Base-by-base conservation (phyloP, 108 stramenopile genomes). In the Skeletonema grethae region DNA sequence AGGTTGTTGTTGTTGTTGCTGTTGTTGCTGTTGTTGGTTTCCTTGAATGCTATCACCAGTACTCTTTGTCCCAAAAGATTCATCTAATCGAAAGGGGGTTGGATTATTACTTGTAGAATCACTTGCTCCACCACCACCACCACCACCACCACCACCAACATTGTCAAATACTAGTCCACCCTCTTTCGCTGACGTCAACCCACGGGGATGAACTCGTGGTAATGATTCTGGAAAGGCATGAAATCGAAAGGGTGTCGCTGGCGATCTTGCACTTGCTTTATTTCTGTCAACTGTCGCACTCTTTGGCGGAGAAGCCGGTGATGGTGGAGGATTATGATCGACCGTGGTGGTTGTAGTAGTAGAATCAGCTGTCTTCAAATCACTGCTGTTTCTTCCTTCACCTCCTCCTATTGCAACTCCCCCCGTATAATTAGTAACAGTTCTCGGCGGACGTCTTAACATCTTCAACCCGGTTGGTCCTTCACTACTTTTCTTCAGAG, bases 151-250 rank as follows among this genome's bases (percentile, higher is more conserved):
- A 12, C 16, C 48, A 50, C 5, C 48, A 72, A 36, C 43, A 61
- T 22, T 53, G 50, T 53, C 50, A 22, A 22, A 53, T 53, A 53
- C 18, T 53, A 53, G 18, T 5, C 50, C 50, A 53, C 50, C 50
- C 50, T 53, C 50, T 22, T 53, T 53, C 9, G 20, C 50, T 10
- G 18, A 22, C n/a, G 22, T 22, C 7, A 53, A 22, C 0, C 25
- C 56, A 57, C 72, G 66, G 11, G 72, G 79, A 56, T 86, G 68
- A 8, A 92, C 86, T 48, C 91, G 66, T 15, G 91, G 91, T n/a
- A 92, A 69, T 10, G 91, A 92, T 15, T 86, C 91, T 5, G 91
- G 91, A 61, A 92, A 92, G n/a, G 89, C 84, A 53, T 89, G 80
- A 57, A 92, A 92, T 57, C 85, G 86, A 65, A 92, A 92, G 25